Base-by-base conservation (phyloP, 768 basidiomycete species). In the Boletus sp. region DNA sequence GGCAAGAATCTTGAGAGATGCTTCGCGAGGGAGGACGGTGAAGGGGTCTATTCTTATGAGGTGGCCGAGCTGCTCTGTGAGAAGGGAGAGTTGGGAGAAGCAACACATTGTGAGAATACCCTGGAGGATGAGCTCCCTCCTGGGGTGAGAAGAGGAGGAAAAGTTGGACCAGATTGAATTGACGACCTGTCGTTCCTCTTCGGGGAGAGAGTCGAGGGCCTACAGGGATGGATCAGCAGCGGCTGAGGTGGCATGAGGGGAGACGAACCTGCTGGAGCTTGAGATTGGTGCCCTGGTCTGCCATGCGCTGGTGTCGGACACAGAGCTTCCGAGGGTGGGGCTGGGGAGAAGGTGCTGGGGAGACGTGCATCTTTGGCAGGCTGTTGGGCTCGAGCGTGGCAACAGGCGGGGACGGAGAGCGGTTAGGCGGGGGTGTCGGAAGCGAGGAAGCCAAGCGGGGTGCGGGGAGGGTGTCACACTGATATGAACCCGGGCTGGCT, bases 21-120 rank as follows among this genome's bases (percentile, higher is more conserved):
- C 81, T 70, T 99, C 96, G 55, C 90, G 85, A 2, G 97, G 97
- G 44, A 99, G 82, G 59, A 93, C 83, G 43, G 79, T 74, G 72
- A 98, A 93, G 10, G 96, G 97, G 70, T 99, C 97, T 71, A 98
- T 87, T 61, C 97, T 87, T 70, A 97, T 98, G 61, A 98, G 86
- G 60, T 91, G 86, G 33, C 85, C 78, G 56, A 98, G 90, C 50
- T 93, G 88, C 58, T 97, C 92, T 30, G 93, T 88, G 54, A 99
- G 87, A 47, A 98, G 88, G 27, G 97, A 98, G 29, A 99, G 86
- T 66, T 99, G 94, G 44, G 91, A 95, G 77, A 97, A 98, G 74
- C 97, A 98, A 71, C 95, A 98, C 93, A 99, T 98, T 15, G 97
- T 98, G 61, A 99, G 84, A 54, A 99, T 82, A 38, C 97, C 97